phyloP scores from a whole-genome alignment of 768 basidiomycete species.

The Cyclocybe cylindracea region DNA sequence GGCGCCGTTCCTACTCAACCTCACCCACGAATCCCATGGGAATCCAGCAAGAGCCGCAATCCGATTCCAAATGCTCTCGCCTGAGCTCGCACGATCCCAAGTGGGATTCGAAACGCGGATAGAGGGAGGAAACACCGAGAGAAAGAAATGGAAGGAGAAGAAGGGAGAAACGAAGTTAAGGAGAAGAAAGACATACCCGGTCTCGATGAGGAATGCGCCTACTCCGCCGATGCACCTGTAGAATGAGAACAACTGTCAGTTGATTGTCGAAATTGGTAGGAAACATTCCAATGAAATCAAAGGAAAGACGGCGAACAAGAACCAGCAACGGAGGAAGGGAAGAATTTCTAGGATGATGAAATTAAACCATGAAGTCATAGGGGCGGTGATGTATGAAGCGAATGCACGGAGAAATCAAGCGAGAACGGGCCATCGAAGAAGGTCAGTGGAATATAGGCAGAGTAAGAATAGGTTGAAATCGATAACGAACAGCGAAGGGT shows the following conservation, averaged over 20 bases:
- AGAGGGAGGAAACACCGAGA: background rate
- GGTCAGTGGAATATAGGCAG: background rate
- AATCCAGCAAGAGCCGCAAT: too few relatives aligned
- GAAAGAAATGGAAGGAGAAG: background rate
- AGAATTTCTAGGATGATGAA: too few relatives aligned
- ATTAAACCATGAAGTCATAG: too few relatives aligned
- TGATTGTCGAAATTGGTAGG: background rate
- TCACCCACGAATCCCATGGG: too few relatives aligned
- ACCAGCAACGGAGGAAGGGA: background rate
- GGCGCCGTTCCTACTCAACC: too few relatives aligned
- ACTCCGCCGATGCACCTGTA: slow-evolving; percentile 92
- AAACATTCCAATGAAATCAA: too few relatives aligned
- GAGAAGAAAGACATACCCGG: slow-evolving; percentile 55
- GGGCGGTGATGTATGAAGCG: too few relatives aligned
- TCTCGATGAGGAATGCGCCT: slow-evolving; percentile 88
- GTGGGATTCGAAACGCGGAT: background rate
- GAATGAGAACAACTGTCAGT: background rate
- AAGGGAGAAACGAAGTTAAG: background rate
- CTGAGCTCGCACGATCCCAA: background rate
- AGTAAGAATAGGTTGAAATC: background rate
- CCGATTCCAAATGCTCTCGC: too few relatives aligned
- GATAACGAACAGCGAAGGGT: background rate
- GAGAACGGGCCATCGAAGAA: background rate
- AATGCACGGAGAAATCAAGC: background rate
- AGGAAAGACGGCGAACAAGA: background rate